These are phyloP conservation scores for Colletotrichum eleusines DNA, from an alignment of 2,329 filamentous ascomycete genomes.

Conservation along the genomic window DNA sequence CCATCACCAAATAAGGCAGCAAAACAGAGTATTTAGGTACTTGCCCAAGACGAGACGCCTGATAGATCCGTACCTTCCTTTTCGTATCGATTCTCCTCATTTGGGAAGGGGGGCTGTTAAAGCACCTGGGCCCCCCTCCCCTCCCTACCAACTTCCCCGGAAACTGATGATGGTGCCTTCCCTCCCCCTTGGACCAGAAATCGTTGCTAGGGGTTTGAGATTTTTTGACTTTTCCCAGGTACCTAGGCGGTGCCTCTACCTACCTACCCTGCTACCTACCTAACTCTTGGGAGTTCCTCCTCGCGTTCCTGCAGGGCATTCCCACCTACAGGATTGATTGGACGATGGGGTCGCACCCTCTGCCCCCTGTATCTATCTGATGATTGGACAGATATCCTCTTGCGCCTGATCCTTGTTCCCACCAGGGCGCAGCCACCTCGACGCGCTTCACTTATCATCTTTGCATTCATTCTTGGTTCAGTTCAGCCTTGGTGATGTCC, in stretches of 20 bases:
- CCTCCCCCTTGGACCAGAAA: constrained; percentile 7
- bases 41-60: not conserved
- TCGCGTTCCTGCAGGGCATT: constrained; percentile 24
- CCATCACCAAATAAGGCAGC: not conserved
- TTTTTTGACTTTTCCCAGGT: constrained; percentile 16
- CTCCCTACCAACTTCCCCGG: constrained; percentile 27
- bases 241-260: no score
- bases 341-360: not conserved
- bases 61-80: constrained; percentile 14
- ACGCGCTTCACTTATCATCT: constrained; percentile 7
- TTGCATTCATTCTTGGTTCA: constrained; percentile 14
- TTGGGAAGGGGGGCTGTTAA: constrained; percentile 9
- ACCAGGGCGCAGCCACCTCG: constrained; percentile 5
- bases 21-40: not conserved
- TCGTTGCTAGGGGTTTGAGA: constrained; percentile 37
- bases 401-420: not conserved
- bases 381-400: not conserved
- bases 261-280: no score
- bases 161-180: constrained; percentile 26
- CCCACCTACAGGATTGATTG: constrained; percentile 25
- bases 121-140: not conserved
- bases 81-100: not conserved
- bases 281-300: constrained; percentile 2
- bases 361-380: no score
- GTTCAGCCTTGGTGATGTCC: constrained; percentile 24